A percentile compares a stretch with the other conserved stretches of the same genome.
These are phyloP conservation scores for Lepidium aucheri DNA, from an alignment of 345 rosid species.

Conservation along the genomic window DNA sequence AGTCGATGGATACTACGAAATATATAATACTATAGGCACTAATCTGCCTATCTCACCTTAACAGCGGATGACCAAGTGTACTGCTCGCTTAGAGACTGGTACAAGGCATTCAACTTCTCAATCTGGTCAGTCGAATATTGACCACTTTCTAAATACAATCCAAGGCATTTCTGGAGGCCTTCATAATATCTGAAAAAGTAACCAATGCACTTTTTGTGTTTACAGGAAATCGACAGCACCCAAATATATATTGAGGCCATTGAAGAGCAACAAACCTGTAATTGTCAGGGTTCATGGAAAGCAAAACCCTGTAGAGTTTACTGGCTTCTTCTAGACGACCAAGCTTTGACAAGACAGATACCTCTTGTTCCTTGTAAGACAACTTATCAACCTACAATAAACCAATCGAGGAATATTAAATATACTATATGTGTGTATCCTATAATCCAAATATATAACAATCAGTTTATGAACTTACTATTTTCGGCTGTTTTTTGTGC, in stretches of 20 bases:
- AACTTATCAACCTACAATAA: conserved; percentile 74
- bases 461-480: conserved; percentile 45
- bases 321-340: conserved; percentile 69
- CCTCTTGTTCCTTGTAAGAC: conserved; percentile 83
- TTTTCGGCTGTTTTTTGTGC: conserved; percentile 62
- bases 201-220: background rate
- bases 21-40: background rate
- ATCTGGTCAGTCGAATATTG: conserved; percentile 64
- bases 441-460: conserved; percentile 2
- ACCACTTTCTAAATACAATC: conserved; percentile 50
- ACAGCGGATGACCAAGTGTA: conserved; percentile 90
- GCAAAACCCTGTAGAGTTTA: conserved; percentile 60
- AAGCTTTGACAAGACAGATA: conserved; percentile 68
- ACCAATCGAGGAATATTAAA: conserved; percentile 11
- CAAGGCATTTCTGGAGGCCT: conserved; percentile 83
- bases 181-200: conserved; percentile 63
- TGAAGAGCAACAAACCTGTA: conserved; percentile 52
- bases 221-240: background rate
- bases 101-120: conserved; percentile 63
- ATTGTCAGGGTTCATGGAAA: conserved; percentile 92
- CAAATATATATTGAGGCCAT: conserved; percentile 5
- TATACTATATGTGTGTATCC: background rate
- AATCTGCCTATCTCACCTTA: conserved; percentile 48
- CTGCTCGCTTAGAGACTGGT: conserved; percentile 64
- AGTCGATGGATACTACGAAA: background rate